A percentile compares a stretch with the other conserved stretches of the same genome.
These are phyloP conservation scores for Colletotrichum spinosum DNA, from an alignment of 2,329 filamentous ascomycete genomes.

Conservation along the genomic window DNA sequence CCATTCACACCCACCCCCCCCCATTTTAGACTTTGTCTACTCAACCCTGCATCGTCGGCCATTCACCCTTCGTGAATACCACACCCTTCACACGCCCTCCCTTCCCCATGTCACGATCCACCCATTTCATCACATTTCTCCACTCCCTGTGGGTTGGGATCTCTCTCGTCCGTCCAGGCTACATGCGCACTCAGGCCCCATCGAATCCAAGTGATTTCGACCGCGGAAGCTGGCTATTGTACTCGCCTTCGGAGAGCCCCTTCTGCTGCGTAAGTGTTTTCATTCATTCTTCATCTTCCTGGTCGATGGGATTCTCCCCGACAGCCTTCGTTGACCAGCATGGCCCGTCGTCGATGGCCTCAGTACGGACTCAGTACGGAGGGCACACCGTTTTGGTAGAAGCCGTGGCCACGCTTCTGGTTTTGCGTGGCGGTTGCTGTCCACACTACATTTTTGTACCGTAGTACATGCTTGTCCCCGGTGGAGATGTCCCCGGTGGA, in stretches of 20 bases:
- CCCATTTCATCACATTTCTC: conserved; percentile 25
- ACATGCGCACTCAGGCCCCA: conserved; percentile 20
- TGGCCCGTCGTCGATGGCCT: no score
- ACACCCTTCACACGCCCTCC: conserved; percentile 28
- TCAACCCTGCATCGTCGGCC: conserved; percentile 5
- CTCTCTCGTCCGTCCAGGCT: conserved; percentile 26
- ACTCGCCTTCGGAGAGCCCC: not conserved
- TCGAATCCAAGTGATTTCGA: conserved; percentile 25
- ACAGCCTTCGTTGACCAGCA: conserved; percentile 6
- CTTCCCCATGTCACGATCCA: conserved; percentile 32
- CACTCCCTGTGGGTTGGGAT: conserved; percentile 35
- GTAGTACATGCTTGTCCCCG: no score
- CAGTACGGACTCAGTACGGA: not conserved
- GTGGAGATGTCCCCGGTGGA: not conserved
- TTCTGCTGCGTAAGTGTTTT: no score
- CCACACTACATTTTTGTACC: no score
- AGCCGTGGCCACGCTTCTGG: conserved; percentile 20
- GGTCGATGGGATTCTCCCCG: not conserved
- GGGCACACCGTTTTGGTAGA: no score
- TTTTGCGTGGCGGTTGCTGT: conserved; percentile 22
- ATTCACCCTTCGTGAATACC: conserved; percentile 9
- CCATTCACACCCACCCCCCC: conserved; percentile 11
- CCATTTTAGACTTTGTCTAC: not conserved
- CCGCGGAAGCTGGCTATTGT: conserved; percentile 10
- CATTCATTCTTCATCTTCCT: not conserved